phyloP scores from a whole-genome alignment of 352 stramenopile genomes.

The Thalassiosira hispida region DNA sequence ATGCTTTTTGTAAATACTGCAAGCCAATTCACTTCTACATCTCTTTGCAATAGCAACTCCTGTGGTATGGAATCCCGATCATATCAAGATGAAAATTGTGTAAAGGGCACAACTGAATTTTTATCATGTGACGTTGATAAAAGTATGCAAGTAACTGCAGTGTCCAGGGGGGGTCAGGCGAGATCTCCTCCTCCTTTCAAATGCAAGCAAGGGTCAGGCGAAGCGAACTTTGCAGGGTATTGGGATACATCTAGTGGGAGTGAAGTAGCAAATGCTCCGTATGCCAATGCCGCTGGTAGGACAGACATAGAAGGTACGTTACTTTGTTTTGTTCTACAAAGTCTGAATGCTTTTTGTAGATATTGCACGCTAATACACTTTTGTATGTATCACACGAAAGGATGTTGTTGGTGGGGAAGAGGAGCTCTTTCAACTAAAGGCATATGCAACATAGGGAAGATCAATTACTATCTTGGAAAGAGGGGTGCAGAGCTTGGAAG shows the following conservation, averaged over 20 bases:
- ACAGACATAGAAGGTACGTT: slow-evolving; percentile 34
- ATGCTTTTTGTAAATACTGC: no score
- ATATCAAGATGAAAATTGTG: slow-evolving; percentile 55
- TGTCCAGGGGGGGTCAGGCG: slow-evolving; percentile 20
- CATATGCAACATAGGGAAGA: slow-evolving; percentile 37
- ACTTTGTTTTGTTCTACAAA: no score
- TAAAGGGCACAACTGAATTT: slow-evolving; percentile 11
- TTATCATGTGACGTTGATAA: slow-evolving; percentile 36
- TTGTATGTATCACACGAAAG: not conserved
- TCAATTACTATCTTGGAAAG: slow-evolving; percentile 52
- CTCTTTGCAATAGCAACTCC: slow-evolving; percentile 45
- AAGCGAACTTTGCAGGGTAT: slow-evolving; percentile 36
- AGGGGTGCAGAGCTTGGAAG: slow-evolving; percentile 15
- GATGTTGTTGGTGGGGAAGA: slow-evolving; percentile 52
- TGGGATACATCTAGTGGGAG: slow-evolving; percentile 31
- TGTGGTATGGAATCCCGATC: slow-evolving; percentile 45
- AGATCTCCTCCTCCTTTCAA: slow-evolving; percentile 39
- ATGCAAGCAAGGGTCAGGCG: slow-evolving; percentile 21
- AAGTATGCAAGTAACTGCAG: slow-evolving; percentile 49
- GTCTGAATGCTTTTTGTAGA: no score
- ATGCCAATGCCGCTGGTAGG: slow-evolving; percentile 34
- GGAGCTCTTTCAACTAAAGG: slow-evolving; percentile 35
- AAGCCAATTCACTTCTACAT: no score
- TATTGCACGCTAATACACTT: no score
- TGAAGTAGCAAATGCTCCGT: slow-evolving; percentile 10